A percentile compares a stretch with the other conserved stretches of the same genome.
Evolutionary conservation across 2,329 filamentous ascomycete species (phyloP).

Genomic region (Cladosporium oxysporum): DNA sequence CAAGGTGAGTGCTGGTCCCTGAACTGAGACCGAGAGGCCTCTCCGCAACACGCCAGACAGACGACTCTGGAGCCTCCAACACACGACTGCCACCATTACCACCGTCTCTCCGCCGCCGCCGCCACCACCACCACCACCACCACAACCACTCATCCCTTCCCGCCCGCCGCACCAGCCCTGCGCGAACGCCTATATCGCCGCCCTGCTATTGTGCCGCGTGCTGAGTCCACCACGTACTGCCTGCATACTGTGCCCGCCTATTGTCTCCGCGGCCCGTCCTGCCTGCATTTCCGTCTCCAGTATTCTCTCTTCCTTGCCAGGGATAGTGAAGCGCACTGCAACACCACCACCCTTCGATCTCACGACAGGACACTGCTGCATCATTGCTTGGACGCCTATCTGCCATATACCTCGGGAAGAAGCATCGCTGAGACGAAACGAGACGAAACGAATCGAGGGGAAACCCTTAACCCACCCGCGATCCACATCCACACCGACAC

Average conservation of each 20-base stretch:
- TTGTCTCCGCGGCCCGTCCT: constrained; percentile 13
- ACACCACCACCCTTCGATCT: neutral
- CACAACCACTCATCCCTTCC: neutral
- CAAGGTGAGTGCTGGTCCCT: neutral
- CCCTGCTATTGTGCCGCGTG: constrained; percentile 3
- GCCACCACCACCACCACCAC: neutral
- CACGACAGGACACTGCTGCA: neutral
- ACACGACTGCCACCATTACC: neutral
- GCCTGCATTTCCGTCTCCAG: constrained; percentile 11
- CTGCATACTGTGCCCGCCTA: constrained; percentile 1
- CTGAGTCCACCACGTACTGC: neutral
- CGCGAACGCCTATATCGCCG: constrained; percentile 12
- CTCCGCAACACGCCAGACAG: neutral
- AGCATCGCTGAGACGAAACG: neutral
- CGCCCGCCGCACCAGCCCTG: constrained; percentile 1
- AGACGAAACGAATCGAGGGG: neutral
- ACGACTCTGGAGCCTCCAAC: neutral
- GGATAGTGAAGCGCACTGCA: neutral
- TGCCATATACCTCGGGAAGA: neutral
- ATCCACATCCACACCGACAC: neutral
- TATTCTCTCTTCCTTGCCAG: constrained; percentile 11
- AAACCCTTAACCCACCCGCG: neutral
- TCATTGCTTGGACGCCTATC: neutral
- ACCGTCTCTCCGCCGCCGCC: neutral
- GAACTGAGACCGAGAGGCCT: constrained; percentile 2